phyloP scores from a whole-genome alignment of 495 filamentous ascomycete genomes.

The Annulohypoxylon bovei region DNA sequence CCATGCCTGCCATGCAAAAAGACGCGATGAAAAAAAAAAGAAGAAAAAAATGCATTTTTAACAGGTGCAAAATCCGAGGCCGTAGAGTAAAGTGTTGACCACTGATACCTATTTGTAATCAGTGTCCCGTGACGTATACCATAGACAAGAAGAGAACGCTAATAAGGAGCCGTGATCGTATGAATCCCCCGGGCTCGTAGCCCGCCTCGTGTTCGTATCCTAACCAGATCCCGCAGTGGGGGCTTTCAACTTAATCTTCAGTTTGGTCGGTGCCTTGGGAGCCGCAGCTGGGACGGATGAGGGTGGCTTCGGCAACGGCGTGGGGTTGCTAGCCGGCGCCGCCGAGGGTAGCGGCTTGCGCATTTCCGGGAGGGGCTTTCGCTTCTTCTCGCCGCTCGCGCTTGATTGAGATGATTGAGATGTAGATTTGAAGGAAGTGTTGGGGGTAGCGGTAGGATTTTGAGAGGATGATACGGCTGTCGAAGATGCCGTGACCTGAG shows the following conservation, averaged over 20 bases:
- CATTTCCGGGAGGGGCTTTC: conserved; percentile 47
- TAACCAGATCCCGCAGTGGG: conserved; percentile 24
- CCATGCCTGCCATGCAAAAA: conserved; percentile 14
- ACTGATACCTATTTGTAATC: neutral
- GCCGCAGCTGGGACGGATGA: conserved; percentile 30
- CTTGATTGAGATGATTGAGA: conserved; percentile 28
- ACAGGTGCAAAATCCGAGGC: neutral
- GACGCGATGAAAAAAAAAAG: neutral
- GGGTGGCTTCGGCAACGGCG: conserved; percentile 40
- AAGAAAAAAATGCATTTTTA: neutral
- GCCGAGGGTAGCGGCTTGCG: conserved; percentile 54
- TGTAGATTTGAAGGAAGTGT: conserved; percentile 6
- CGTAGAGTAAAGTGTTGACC: neutral
- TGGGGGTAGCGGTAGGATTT: neutral
- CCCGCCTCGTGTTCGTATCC: neutral
- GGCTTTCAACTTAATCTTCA: conserved; percentile 54
- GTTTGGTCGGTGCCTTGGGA: conserved; percentile 38
- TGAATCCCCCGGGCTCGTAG: neutral
- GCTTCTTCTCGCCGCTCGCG: conserved; percentile 28
- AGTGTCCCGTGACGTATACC: neutral
- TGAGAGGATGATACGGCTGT: conserved; percentile 2
- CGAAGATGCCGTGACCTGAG: conserved; percentile 1
- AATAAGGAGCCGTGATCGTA: neutral
- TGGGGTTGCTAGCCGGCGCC: conserved; percentile 37
- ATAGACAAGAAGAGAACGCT: neutral